Conservation (phyloP, 345 rosid genomes). For the Populus tremula region DNA sequence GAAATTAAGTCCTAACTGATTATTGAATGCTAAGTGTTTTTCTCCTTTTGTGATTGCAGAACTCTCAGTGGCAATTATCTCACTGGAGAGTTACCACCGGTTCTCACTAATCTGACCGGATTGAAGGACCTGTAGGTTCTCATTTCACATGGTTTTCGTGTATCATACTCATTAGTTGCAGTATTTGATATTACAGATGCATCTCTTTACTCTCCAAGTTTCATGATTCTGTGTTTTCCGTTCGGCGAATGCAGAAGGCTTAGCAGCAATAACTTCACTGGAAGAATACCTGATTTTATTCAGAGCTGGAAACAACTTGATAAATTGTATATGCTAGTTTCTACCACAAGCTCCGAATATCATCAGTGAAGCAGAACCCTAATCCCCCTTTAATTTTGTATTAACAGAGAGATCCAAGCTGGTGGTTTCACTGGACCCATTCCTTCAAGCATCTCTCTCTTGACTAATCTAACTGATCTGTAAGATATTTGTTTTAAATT, state of each 20-base stretch:
- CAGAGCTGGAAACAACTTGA: conserved; percentile 8
- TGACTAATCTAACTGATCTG: conserved; percentile 8
- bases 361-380: not conserved
- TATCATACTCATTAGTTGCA: not conserved
- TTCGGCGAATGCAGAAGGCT: conserved; percentile 17
- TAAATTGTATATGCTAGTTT: not conserved
- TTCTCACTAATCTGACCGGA: conserved; percentile 12
- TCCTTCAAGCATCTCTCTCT: conserved; percentile 10
- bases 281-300: conserved; percentile 13
- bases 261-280: conserved; percentile 14
- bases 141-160: not conserved
- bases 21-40: not conserved
- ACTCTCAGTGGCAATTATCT: conserved; percentile 22
- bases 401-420: conserved; percentile 17
- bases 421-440: conserved; percentile 23
- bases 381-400: not conserved
- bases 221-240: not conserved
- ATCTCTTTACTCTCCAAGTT: not conserved
- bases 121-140: conserved; percentile 13
- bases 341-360: not conserved
- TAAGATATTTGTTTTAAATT: not conserved
- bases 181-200: not conserved
- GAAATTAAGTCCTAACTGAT: not conserved
- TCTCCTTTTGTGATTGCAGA: not conserved
- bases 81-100: conserved; percentile 12